Base-by-base conservation (phyloP, 257 asterid species). In the Henckelia pumila region DNA sequence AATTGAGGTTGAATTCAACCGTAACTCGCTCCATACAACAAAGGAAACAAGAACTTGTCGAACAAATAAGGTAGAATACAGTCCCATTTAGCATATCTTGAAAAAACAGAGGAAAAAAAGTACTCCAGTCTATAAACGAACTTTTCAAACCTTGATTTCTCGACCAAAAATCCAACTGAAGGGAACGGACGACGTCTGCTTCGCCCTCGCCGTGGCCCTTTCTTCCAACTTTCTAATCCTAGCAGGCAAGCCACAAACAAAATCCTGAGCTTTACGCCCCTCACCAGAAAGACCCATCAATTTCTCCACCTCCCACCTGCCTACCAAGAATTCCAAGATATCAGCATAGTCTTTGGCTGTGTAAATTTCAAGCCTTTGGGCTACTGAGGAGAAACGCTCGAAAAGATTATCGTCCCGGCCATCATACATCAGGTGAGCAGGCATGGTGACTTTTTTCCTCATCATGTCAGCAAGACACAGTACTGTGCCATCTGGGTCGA, bases 371-470 rank as follows among this genome's bases (percentile, higher is more conserved):
- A 86, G 86, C 64, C 91, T 68, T 63, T 88, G 94, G 7, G 94
- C 94, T 5, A 82, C 88, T 16, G 86, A 61, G 28, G 94, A 81
- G 81, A 86, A 89, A 78, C 83, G 81, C 5, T 86, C 86, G 56
- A 89, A 88, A 49, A 88, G 89, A 66, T 78, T 69, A 4, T 84
- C 87, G 17, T 86, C 94, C 26, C 35, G 20, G 55, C 96, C 91
- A 61, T 89, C 96, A 22, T 86, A 84, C 94, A 88, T 86, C 22
- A 88, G 71, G 74, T 86, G 93, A 66, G 91, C 96, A 0, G 96
- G 96, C 95, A 88, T 88, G 0, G 92, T 77, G 75, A 88, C 79
- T 75, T 83, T 85, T 59, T 88, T 88, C 81, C 83, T 83, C 95
- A 88, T 88, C 95, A 88, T 88, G n/a, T n/a, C n/a, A n/a, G n/a